Conservation (phyloP, 2,329 filamentous ascomycete genomes). For the Exophiala mesophila region DNA sequence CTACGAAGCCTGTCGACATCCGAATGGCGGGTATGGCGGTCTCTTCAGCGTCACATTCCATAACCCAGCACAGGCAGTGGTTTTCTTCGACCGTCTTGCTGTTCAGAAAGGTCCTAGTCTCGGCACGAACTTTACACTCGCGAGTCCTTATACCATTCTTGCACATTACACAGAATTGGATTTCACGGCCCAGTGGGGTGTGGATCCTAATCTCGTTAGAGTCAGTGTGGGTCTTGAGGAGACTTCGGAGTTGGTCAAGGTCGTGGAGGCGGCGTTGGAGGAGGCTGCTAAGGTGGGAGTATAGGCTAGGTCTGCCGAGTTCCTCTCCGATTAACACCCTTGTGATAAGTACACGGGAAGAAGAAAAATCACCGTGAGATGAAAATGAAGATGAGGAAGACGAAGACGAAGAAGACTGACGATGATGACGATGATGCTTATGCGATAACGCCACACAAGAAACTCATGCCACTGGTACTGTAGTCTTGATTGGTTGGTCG, state of each 20-base stretch:
- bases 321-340: no score
- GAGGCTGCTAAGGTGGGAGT: constrained; percentile 34
- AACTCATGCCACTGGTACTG: no score
- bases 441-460: no score
- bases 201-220: constrained; percentile 73
- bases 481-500: no score
- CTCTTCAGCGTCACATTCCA: constrained; percentile 80
- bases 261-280: constrained; percentile 65
- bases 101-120: constrained; percentile 91
- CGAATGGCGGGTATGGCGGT: constrained; percentile 77
- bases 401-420: neutral
- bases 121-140: constrained; percentile 92
- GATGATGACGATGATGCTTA: no score
- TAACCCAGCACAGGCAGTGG: constrained; percentile 62
- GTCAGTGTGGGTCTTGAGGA: constrained; percentile 90
- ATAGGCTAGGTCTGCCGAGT: no score
- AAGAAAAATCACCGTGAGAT: no score
- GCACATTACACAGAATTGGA: constrained; percentile 88
- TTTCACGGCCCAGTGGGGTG: constrained; percentile 77
- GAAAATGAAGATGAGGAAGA: no score
- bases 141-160: constrained; percentile 83
- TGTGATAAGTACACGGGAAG: no score
- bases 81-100: constrained; percentile 80
- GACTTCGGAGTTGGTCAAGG: constrained; percentile 56
- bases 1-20: constrained; percentile 72